Conservation (phyloP, 768 basidiomycete genomes). For the Mycena rosella region DNA sequence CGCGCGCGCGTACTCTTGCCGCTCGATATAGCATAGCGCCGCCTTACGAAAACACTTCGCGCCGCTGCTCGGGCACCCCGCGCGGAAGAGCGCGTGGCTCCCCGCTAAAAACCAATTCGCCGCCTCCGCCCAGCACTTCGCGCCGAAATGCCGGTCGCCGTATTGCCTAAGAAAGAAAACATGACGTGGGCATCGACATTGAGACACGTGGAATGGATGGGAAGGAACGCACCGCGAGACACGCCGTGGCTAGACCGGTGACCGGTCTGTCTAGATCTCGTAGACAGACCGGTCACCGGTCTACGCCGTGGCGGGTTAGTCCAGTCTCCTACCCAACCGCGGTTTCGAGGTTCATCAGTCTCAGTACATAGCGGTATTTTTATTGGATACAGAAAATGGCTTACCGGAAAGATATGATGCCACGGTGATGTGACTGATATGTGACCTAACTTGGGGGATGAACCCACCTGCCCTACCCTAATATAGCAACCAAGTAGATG, state of each 20-base stretch:
- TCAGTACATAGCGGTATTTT: no score
- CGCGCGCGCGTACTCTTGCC: constrained; percentile 79
- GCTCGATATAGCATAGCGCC: constrained; percentile 85
- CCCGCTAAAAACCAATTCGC: constrained; percentile 87
- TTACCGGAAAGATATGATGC: no score
- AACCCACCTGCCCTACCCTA: no score
- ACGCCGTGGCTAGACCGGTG: constrained; percentile 79
- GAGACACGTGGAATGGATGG: constrained; percentile 31
- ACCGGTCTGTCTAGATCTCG: no score
- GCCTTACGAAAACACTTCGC: constrained; percentile 88
- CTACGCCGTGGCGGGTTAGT: no score
- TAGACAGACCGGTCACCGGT: no score
- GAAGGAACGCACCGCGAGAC: constrained; percentile 72
- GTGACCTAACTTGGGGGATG: no score
- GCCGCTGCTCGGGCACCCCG: constrained; percentile 61
- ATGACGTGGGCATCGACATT: constrained; percentile 26
- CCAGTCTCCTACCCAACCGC: no score
- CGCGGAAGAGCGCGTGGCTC: constrained; percentile 73
- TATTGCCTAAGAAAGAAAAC: constrained; percentile 78
- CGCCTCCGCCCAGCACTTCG: constrained; percentile 80
- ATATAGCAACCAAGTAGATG: no score
- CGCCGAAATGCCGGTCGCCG: constrained; percentile 82
- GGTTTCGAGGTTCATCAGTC: no score
- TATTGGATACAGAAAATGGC: no score
- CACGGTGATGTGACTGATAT: no score